Evolutionary conservation across 1,284 basidiomycete species (phyloP), one percentile per base, ranked within the genome.

Genomic region (Hemileia vastatrix): DNA sequence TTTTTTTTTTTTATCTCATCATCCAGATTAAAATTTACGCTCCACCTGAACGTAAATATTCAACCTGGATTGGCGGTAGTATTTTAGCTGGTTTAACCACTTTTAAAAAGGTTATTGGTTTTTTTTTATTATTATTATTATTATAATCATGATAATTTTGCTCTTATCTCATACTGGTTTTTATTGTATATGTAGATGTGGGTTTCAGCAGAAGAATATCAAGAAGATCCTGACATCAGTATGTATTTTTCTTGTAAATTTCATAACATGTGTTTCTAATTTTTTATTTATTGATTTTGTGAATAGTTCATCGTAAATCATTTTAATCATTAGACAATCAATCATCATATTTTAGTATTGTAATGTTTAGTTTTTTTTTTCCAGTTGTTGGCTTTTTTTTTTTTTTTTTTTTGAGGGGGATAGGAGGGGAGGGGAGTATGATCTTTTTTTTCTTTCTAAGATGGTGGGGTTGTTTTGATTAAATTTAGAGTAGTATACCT

Each of bases 21-120:
- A n/a, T 36, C 21, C 32, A 60, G 81, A 92, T 99, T 78, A 96
- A 96, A 80, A 98, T 99, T 72, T 96, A 91, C 71, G 95, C 95
- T 11, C 95, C 95, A 31, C 95, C 95, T n/a, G 95, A 99, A 78
- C 86, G 95, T 67, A 99, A 98, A 79, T 99, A 98, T 78, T 93
- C 92, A 18, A 98, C 94, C 23, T 99, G 95, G 95, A 98, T 99
- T 71, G 95, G 95, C 57, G 94, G 94, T 3, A 92, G 89, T 63
- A 95, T 95, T 74, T 79, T 97, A 59, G 94, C 94, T 50, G 93
- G 94, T 44, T 78, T 98, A 64, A 93, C 85, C 70, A 96, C 95
- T 19, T 98, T 98, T 81, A 97, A 93, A 79, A 95, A 95, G 86
- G 93, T 89, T 40, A 65, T 74, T 54, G 8, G 21, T 21, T 21